Evolutionary conservation across 805 yeast genomes (phyloP), one percentile per base, ranked within the genome.

Genomic region (Vanderwaltozyma yarrowii): DNA sequence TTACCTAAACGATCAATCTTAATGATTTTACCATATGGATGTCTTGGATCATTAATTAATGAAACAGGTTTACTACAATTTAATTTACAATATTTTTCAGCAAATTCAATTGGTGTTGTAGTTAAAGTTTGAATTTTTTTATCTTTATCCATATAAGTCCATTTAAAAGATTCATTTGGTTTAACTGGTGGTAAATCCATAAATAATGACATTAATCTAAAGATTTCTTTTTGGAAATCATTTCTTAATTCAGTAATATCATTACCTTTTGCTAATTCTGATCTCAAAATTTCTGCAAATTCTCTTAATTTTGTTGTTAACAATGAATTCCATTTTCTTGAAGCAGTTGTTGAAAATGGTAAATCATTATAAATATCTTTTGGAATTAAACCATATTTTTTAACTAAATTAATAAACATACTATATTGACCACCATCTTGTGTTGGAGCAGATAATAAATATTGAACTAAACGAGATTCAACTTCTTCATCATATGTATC

Each of bases 391-490:
- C 95, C 95, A 50, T 85, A 86, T 60, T 85, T 86, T 45, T 76
- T 75, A 36, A 84, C 72, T 40, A 86, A 57, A 60, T 84, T 82
- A 35, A 78, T 67, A 56, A 83, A 74, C 92, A 85, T 80, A 46
- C 81, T 78, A 70, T 81, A 84, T 61, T 85, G 95, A 37, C 95
- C 95, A 49, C 95, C 95, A 54, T 86, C 95, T 41, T 71, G 58
- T 32, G 78, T 75, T 18, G 95, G 94, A 38, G 74, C 78, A 4
- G 64, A 49, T 38, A 84, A 64, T 33, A 85, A 60, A 47, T 71
- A 73, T 60, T 78, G 83, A 35, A 85, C 74, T 40, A 82, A 61
- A 45, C 94, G 70, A 1, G 87, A 77, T 45, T 76, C 87, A 37
- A 79, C 71, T 32, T 70, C 77, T 55, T 78, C 78, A 27, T 73